Evolutionary conservation across 768 basidiomycete genomes (phyloP).

Genomic region (Neoboletus brunneissimus): DNA sequence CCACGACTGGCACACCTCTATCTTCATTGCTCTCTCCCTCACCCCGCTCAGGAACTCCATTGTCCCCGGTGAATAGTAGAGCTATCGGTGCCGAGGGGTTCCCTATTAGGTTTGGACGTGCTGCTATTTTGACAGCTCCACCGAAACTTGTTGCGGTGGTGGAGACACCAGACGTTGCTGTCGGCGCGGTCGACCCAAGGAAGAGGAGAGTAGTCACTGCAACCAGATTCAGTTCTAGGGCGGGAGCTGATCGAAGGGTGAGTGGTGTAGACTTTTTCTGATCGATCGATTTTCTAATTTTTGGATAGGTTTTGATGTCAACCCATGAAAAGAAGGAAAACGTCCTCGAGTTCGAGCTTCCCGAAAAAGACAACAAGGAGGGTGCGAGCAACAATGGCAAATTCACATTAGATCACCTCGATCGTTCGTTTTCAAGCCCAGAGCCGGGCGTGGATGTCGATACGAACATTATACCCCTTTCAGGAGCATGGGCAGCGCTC

Average conservation of each 20-base stretch:
- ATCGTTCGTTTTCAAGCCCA: constrained; percentile 13
- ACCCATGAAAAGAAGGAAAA: constrained; percentile 65
- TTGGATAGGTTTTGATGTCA: constrained; percentile 71
- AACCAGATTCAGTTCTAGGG: constrained; percentile 80
- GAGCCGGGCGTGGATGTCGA: constrained; percentile 57
- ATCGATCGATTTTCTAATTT: not conserved
- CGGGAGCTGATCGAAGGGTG: constrained; percentile 80
- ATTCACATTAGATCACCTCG: constrained; percentile 10
- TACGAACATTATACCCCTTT: constrained; percentile 59
- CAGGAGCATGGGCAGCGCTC: constrained; percentile 74
- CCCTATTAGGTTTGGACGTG: constrained; percentile 57
- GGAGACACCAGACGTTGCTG: constrained; percentile 85
- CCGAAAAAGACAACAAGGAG: constrained; percentile 21
- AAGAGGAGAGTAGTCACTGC: constrained; percentile 85
- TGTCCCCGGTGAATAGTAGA: constrained; percentile 25
- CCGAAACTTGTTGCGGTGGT: constrained; percentile 80
- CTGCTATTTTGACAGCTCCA: constrained; percentile 78
- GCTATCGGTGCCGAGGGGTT: constrained; percentile 35
- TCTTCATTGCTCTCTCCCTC: constrained; percentile 31
- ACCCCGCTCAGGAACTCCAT: constrained; percentile 34
- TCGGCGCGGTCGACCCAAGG: constrained; percentile 82
- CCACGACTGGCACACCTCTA: constrained; percentile 40
- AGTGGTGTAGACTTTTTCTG: constrained; percentile 25
- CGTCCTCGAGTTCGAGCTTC: constrained; percentile 14
- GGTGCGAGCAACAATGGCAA: not conserved